Base-by-base conservation (phyloP, 1,139 yeast genomes). In the Groenewaldozyma auringiensis region DNA sequence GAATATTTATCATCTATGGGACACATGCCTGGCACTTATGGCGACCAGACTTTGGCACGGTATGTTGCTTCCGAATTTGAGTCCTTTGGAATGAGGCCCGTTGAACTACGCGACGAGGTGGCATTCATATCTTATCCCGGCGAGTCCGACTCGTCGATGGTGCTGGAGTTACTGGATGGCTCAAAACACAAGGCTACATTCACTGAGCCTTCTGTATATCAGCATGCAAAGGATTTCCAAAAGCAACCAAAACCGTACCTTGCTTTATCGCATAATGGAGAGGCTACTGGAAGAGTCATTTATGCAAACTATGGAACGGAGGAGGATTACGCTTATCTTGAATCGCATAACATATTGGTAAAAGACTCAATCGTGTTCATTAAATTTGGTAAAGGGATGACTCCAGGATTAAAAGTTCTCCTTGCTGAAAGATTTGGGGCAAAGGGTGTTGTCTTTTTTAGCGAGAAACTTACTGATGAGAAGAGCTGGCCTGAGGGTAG, bases 11-110 rank as follows among this genome's bases (percentile, higher is more conserved):
- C 92, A 14, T 78, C 87, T 1, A 78, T 88, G 78, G 88, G 95
- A 1, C 97, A 88, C 61, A 65, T 81, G 51, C 80, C 96, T 0
- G 97, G 97, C 1, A 81, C 96, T 2, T 76, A 77, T 17, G 97
- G 95, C 16, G 96, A 88, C 60, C 64, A 78, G 49, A 73, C 87
- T 0, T 65, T 87, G 33, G 81, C 87, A 1, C 71, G 74, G 50
- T 87, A 82, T 61, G 70, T 89, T 20, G 72, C 76, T 51, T 70
- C 73, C 13, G 74, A 75, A 47, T 78, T 85, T 65, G 60, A 64
- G 21, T 74, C 76, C 47, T 77, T 78, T 53, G 83, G 85, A 2
- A n/a, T 51, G 14, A 35, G 46, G 9, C 48, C 50, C 3, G 58
- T 85, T 41, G 66, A 69, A 37, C 51, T 69, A n/a, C 50, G 49